Conservation (phyloP, 129 eudicot genomes). For the Flaveria trinervia region DNA sequence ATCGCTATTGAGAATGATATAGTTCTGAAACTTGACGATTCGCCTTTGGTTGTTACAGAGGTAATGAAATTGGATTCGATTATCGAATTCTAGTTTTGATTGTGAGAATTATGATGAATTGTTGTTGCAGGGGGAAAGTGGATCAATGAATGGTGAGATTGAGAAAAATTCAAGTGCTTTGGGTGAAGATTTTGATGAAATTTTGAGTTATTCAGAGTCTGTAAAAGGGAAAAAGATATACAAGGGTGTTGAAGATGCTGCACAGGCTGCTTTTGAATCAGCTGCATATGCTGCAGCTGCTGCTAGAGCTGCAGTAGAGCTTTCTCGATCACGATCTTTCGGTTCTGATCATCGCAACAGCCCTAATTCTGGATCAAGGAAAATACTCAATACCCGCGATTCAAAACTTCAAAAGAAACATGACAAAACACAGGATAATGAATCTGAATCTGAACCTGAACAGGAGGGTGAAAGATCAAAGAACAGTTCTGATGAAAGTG, state of each 20-base stretch:
- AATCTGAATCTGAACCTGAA: conserved; percentile 28
- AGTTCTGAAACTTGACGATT: conserved; percentile 49
- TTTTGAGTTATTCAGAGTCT: conserved; percentile 45
- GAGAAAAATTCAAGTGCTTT: conserved; percentile 2
- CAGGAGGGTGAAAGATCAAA: conserved; percentile 27
- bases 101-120: background rate
- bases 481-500: conserved; percentile 41
- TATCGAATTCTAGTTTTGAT: background rate
- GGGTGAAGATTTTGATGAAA: conserved; percentile 34
- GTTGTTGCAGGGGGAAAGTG: conserved; percentile 28
- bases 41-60: conserved; percentile 17
- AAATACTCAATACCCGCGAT: conserved; percentile 19
- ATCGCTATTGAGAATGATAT: conserved; percentile 69
- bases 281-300: conserved; percentile 91
- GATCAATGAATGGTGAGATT: conserved; percentile 1
- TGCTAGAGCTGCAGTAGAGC: conserved; percentile 86
- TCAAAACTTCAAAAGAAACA: conserved; percentile 13
- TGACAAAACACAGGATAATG: background rate
- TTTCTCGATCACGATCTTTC: conserved; percentile 55
- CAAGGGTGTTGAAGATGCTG: conserved; percentile 81
- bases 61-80: conserved; percentile 1
- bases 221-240: conserved; percentile 46
- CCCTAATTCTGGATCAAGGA: conserved; percentile 31
- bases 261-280: conserved; percentile 82
- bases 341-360: conserved; percentile 53